Base-by-base conservation (phyloP, 495 filamentous ascomycete species). In the Aeminium ludgeri region DNA sequence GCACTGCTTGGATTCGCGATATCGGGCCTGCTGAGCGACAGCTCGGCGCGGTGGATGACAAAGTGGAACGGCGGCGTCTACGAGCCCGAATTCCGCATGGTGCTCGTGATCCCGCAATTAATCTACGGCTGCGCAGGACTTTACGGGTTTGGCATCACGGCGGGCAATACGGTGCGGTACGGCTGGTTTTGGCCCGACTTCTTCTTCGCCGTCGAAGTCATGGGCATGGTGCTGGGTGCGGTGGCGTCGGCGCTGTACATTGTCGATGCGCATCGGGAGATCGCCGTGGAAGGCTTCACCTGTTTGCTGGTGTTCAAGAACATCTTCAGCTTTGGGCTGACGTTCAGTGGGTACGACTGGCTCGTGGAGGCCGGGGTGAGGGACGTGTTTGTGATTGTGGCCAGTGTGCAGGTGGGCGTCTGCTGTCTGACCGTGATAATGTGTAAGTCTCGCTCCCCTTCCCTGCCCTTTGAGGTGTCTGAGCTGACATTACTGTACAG, bases 221-320 rank as follows among this genome's bases (percentile, higher is more conserved):
- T 77, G 45, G 86, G 86, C 0, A 92, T 92, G 81, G 82, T 94
- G 1, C 70, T 91, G 48, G 86, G 86, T 2, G 86, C 86, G 0
- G 83, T 93, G 5, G 74, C 80, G 0, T 78, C 76, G 38, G 78
- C 82, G 1, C 58, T 95, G n/a, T 95, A 95, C 50, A 81, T 95
- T 50, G 84, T 93, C 0, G 86, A 95, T 63, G 86, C 86, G 1
- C 85, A 94, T 60, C 77, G 85, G 80, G 74, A 84, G 41, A 77
- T 95, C 38, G 73, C 85, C 1, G 76, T 95, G 34, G 86, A 95
- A 62, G 82, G 78, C 2, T 93, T 95, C 56, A 95, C 86, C 0
- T 82, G 80, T 61, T 66, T 92, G 50, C 65, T 94, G 37, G 72
- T 95, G 17, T 95, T 95, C 68, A 94, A 85, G 60, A 94, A 93